These are phyloP conservation scores for Ophiostoma sp. DNA, from an alignment of 2,329 filamentous ascomycete species.

Conservation along the genomic window DNA sequence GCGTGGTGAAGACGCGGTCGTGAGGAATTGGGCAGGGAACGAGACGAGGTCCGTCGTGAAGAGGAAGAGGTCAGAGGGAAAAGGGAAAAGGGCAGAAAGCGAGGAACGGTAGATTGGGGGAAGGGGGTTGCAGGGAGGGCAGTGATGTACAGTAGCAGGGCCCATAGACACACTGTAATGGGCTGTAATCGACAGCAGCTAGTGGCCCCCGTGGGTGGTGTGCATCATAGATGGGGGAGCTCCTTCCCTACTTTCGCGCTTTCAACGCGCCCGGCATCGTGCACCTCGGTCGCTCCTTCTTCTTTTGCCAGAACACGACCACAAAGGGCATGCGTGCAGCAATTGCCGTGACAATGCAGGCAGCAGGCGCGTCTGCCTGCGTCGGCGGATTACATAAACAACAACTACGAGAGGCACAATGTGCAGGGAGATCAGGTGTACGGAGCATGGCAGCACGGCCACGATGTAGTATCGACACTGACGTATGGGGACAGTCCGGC, in stretches of 20 bases:
- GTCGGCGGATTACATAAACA: background rate
- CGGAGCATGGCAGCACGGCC: background rate
- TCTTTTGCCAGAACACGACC: background rate
- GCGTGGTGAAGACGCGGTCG: conserved; percentile 6
- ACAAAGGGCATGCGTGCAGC: too few species aligned
- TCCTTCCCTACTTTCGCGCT: conserved; percentile 3
- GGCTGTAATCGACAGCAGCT: background rate
- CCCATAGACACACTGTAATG: conserved; percentile 3
- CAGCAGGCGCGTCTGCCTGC: too few species aligned
- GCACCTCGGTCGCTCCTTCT: conserved; percentile 13
- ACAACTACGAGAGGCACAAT: background rate
- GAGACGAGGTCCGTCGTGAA: background rate
- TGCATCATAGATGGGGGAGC: background rate
- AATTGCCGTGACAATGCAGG: too few species aligned
- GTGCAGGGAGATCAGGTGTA: too few species aligned
- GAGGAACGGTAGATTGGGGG: background rate
- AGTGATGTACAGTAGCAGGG: background rate
- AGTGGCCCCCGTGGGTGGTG: background rate
- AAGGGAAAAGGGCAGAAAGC: background rate
- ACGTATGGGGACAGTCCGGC: background rate
- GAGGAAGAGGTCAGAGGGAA: background rate
- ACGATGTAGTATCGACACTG: background rate
- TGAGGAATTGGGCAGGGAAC: background rate
- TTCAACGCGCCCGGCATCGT: conserved; percentile 4
- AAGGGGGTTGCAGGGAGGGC: conserved; percentile 6